Conservation (phyloP, 345 rosid species). For the Lepidium africanum region DNA sequence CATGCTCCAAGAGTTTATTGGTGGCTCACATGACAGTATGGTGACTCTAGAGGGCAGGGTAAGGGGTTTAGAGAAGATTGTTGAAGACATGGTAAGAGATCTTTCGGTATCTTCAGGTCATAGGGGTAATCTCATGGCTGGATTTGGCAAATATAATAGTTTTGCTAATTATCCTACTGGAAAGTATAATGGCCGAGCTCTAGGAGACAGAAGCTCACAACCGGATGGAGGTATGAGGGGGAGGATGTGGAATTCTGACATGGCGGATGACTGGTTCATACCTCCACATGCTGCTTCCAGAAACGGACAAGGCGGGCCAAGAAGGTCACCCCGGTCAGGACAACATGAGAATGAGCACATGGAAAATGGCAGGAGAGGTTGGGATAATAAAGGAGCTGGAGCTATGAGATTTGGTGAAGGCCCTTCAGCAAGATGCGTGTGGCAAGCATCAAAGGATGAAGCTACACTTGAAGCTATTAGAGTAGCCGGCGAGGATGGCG, state of each 20-base stretch:
- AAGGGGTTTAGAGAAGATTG: slow-evolving; percentile 93
- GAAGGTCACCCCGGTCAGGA: slow-evolving; percentile 76
- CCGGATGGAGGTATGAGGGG: slow-evolving; percentile 67
- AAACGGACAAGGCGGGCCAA: slow-evolving; percentile 53
- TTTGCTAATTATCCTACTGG: slow-evolving; percentile 54
- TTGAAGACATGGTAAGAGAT: slow-evolving; percentile 91
- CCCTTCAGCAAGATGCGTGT: slow-evolving; percentile 97
- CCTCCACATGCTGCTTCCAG: slow-evolving; percentile 62
- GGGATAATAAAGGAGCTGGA: slow-evolving; percentile 75
- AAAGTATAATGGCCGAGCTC: slow-evolving; percentile 56
- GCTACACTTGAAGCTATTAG: slow-evolving; percentile 98
- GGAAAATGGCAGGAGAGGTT: slow-evolving; percentile 68
- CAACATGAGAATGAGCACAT: slow-evolving; percentile 59
- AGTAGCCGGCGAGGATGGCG: slow-evolving; percentile 90
- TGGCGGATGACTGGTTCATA: slow-evolving; percentile 67
- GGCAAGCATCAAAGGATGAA: slow-evolving; percentile 99
- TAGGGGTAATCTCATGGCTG: slow-evolving; percentile 53
- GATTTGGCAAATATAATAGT: slow-evolving; percentile 74
- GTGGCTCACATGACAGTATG: slow-evolving; percentile 97
- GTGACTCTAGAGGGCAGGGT: slow-evolving; percentile 85
- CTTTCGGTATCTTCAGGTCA: slow-evolving; percentile 78
- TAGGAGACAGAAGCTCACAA: slow-evolving; percentile 75
- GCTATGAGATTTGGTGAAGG: slow-evolving; percentile 89
- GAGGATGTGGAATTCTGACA: slow-evolving; percentile 64
- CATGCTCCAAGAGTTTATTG: slow-evolving; percentile 99